Conservation (phyloP, 2,329 filamentous ascomycete species). For the Colletotrichum sp. region DNA sequence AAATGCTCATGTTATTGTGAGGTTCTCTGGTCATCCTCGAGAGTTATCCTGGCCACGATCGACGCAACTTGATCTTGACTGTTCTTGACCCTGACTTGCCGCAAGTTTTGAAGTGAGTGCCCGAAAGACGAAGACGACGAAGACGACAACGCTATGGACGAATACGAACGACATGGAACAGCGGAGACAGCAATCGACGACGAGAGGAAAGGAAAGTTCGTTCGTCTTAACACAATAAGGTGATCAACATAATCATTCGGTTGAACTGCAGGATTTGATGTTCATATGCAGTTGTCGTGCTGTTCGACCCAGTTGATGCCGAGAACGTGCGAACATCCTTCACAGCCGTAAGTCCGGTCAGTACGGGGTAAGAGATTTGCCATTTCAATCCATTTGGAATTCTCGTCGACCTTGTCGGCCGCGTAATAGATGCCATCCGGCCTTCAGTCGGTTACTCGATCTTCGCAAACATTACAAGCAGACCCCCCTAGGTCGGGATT, state of each 20-base stretch:
- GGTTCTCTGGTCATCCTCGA: not conserved
- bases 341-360: not conserved
- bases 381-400: not conserved
- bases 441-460: not conserved
- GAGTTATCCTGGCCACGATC: not conserved
- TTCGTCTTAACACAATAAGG: not conserved
- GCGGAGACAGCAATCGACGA: not conserved
- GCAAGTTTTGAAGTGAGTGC: not conserved
- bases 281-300: not conserved
- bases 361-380: not conserved
- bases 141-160: not conserved
- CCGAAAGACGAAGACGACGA: not conserved
- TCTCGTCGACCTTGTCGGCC: not conserved
- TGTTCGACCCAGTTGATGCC: not conserved
- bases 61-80: not conserved
- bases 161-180: not conserved
- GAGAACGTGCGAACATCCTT: not conserved
- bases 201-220: not conserved
- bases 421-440: not conserved
- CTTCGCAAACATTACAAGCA: not conserved
- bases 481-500: not conserved
- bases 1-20: not conserved
- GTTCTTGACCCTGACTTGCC: not conserved
- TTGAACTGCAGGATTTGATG: not conserved
- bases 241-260: not conserved